Conservation (phyloP, 495 filamentous ascomycete species). For the Trypethelium eluteriae region DNA sequence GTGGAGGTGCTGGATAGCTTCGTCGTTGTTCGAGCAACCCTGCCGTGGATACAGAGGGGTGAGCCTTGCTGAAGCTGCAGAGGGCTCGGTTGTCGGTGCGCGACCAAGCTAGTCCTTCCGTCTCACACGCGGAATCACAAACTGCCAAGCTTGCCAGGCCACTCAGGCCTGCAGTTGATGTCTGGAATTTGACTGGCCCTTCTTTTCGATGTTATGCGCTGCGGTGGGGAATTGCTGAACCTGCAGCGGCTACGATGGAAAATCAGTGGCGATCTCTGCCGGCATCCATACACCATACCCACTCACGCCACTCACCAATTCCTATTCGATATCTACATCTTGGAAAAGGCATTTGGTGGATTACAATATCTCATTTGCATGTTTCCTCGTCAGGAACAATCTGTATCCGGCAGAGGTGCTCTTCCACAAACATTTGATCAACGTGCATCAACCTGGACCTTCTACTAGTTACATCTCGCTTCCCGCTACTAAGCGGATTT, state of each 20-base stretch:
- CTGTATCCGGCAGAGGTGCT: not conserved
- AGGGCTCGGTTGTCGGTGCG: not conserved
- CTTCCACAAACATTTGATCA: not conserved
- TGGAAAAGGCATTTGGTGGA: not conserved
- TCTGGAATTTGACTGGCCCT: not conserved
- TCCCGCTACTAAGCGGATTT: not conserved
- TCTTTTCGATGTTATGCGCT: not conserved
- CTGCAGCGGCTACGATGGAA: slow-evolving; percentile 3
- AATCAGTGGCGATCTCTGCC: not conserved
- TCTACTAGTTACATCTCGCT: not conserved
- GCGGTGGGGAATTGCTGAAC: not conserved
- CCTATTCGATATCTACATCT: not conserved
- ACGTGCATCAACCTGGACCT: not conserved
- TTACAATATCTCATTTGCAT: not conserved
- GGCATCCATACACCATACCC: not conserved
- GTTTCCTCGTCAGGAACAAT: not conserved
- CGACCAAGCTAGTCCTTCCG: slow-evolving; percentile 7
- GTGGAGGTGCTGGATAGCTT: slow-evolving; percentile 11
- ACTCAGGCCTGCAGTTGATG: not conserved
- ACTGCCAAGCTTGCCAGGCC: not conserved
- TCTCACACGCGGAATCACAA: not conserved
- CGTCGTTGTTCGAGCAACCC: slow-evolving; percentile 9
- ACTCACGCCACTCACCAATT: not conserved
- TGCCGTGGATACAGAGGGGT: slow-evolving; percentile 7
- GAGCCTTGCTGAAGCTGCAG: slow-evolving; percentile 5